These are phyloP conservation scores for Shiraia sp. DNA, from an alignment of 2,329 filamentous ascomycete species.

Conservation along the genomic window DNA sequence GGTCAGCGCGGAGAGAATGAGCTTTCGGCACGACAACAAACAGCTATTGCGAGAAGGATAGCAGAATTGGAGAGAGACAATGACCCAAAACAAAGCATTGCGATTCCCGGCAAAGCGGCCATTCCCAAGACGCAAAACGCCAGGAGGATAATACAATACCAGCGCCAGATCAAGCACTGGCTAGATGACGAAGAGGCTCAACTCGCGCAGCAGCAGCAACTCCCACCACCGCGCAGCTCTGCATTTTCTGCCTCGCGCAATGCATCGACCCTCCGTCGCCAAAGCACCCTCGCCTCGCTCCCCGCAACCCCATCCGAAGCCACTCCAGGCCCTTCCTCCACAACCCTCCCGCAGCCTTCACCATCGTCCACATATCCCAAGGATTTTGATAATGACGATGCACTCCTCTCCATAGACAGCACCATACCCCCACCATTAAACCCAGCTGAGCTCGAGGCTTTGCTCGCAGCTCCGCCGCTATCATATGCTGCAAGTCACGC, in stretches of 20 bases:
- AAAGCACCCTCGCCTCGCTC: constrained; percentile 28
- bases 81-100: constrained; percentile 57
- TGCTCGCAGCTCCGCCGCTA: constrained; percentile 67
- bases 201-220: constrained; percentile 56
- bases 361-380: constrained; percentile 14
- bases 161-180: constrained; percentile 83
- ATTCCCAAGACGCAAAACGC: constrained; percentile 62
- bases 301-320: constrained; percentile 33
- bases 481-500: constrained; percentile 67
- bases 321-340: constrained; percentile 26
- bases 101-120: constrained; percentile 35
- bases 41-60: constrained; percentile 79
- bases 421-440: constrained; percentile 62
- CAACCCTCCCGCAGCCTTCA: constrained; percentile 3
- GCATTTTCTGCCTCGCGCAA: constrained; percentile 10
- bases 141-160: constrained; percentile 75
- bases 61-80: constrained; percentile 78
- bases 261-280: constrained; percentile 22
- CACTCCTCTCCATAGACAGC: constrained; percentile 58
- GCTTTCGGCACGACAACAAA: constrained; percentile 78
- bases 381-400: constrained; percentile 47
- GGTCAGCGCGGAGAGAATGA: constrained; percentile 55
- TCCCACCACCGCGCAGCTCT: constrained; percentile 20
- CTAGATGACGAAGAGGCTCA: constrained; percentile 75
- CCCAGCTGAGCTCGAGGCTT: constrained; percentile 64